phyloP scores from a whole-genome alignment of 2,329 filamentous ascomycete genomes.

The Epichloe elymi region DNA sequence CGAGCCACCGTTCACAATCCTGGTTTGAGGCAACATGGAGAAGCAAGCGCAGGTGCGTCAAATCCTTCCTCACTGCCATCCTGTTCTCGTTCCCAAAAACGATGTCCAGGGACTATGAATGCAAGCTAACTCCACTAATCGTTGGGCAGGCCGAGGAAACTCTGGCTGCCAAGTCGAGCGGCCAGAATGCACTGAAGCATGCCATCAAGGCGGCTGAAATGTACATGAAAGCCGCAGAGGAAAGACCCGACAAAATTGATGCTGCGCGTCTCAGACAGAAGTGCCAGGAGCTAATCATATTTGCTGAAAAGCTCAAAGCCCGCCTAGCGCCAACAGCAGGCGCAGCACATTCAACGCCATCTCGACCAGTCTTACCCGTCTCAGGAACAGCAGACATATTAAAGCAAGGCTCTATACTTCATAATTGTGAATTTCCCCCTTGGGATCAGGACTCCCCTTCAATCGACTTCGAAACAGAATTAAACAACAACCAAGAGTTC shows the following conservation, averaged over 20 bases:
- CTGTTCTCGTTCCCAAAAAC: neutral
- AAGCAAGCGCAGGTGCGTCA: constrained; percentile 23
- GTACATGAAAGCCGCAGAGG: constrained; percentile 62
- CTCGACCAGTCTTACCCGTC: neutral
- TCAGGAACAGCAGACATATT: constrained; percentile 36
- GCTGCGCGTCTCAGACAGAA: constrained; percentile 53
- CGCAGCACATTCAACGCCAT: neutral
- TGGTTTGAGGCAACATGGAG: constrained; percentile 19
- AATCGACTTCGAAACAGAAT: constrained; percentile 41
- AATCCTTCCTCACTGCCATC: neutral
- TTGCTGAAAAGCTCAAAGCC: constrained; percentile 64
- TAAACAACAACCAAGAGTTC: neutral
- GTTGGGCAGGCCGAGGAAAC: constrained; percentile 23
- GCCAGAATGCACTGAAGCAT: constrained; percentile 52
- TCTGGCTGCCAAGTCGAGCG: constrained; percentile 21
- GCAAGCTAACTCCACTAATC: neutral
- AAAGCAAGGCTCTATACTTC: constrained; percentile 62
- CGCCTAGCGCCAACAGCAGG: constrained; percentile 6
- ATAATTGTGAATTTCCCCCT: constrained; percentile 71
- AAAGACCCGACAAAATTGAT: constrained; percentile 48
- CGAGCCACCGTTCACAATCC: neutral
- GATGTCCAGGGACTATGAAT: neutral
- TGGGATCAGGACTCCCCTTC: constrained; percentile 56
- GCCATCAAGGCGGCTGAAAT: constrained; percentile 68
- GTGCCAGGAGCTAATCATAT: constrained; percentile 54